Percentiles rank a stretch among this genome's conserved stretches.
Evolutionary conservation across 176 grass and related monocot species (phyloP).

Genomic region (Avena insularis): DNA sequence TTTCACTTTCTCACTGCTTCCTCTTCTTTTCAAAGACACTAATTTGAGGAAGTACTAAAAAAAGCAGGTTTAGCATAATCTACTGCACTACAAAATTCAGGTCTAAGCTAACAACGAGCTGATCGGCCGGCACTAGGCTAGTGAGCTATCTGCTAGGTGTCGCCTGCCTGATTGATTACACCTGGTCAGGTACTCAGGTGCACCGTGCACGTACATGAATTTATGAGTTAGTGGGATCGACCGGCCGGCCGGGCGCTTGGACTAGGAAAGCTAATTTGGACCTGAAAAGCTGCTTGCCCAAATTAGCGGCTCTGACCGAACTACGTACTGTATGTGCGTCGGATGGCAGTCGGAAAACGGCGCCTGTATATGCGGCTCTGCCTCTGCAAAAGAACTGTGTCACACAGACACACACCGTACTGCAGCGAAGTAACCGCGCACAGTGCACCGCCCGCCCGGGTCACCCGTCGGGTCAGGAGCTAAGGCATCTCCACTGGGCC

Average conservation of each 20-base stretch:
- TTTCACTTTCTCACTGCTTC: no score
- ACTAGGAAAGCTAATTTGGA: conserved; percentile 26
- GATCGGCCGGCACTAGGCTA: no score
- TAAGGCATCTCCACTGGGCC: no score
- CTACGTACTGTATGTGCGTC: background rate
- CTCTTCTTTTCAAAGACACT: background rate
- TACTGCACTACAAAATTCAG: background rate
- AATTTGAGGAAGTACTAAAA: background rate
- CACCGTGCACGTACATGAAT: background rate
- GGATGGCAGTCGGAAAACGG: background rate
- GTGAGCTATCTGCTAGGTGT: background rate
- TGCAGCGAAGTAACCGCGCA: background rate
- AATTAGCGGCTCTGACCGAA: background rate
- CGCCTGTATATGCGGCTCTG: background rate
- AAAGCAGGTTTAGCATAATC: background rate
- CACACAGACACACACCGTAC: background rate
- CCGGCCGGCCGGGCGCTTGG: background rate
- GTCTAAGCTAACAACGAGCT: background rate
- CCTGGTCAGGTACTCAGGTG: conserved; percentile 23
- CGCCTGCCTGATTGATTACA: background rate
- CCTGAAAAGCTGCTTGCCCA: background rate
- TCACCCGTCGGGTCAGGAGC: no score
- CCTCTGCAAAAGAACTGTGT: background rate
- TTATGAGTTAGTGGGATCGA: background rate
- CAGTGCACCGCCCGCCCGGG: background rate